A percentile compares a stretch with the other conserved stretches of the same genome.
phyloP scores from a whole-genome alignment of 2,329 filamentous ascomycete genomes.

The Lecanicillium sp. region DNA sequence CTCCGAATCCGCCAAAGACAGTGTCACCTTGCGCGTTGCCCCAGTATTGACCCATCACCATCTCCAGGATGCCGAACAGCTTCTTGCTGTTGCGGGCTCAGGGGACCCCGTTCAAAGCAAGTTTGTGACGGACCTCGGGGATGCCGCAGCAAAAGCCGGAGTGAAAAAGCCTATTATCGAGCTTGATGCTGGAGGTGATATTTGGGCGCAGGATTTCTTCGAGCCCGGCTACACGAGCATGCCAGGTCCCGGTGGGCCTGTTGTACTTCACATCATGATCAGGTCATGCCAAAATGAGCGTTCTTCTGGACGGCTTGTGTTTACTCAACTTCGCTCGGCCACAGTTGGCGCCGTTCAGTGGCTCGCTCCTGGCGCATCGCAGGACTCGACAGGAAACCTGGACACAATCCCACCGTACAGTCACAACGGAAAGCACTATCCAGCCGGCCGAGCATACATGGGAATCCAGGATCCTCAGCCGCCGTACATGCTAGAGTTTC shows the following conservation, averaged over 20 bases:
- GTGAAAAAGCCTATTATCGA: too few species aligned
- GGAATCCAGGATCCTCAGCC: slow-evolving; percentile 4
- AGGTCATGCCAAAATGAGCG: background rate
- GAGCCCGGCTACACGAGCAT: slow-evolving; percentile 5
- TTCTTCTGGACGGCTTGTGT: background rate
- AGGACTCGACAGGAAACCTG: slow-evolving; percentile 4
- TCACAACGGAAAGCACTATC: slow-evolving; percentile 1
- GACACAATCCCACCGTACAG: slow-evolving; percentile 4
- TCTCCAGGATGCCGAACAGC: slow-evolving; percentile 18
- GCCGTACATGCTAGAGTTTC: slow-evolving; percentile 17
- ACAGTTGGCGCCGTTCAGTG: slow-evolving; percentile 2
- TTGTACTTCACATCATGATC: slow-evolving; percentile 5
- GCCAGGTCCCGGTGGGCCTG: background rate
- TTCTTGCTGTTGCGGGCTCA: too few species aligned
- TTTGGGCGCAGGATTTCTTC: slow-evolving; percentile 5
- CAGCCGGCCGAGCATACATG: background rate
- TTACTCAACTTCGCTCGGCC: slow-evolving; percentile 2
- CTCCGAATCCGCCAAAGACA: slow-evolving; percentile 12
- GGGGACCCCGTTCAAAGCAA: too few species aligned
- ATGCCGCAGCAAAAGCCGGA: too few species aligned
- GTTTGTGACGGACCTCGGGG: too few species aligned
- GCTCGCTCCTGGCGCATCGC: background rate
- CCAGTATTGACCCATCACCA: slow-evolving; percentile 29
- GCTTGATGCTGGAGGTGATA: too few species aligned
- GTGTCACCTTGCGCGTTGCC: slow-evolving; percentile 23